Percentiles rank a stretch among this genome's conserved stretches.
These are phyloP conservation scores for Kwoniella dendrophila DNA, from an alignment of 768 basidiomycete genomes.

Conservation along the genomic window DNA sequence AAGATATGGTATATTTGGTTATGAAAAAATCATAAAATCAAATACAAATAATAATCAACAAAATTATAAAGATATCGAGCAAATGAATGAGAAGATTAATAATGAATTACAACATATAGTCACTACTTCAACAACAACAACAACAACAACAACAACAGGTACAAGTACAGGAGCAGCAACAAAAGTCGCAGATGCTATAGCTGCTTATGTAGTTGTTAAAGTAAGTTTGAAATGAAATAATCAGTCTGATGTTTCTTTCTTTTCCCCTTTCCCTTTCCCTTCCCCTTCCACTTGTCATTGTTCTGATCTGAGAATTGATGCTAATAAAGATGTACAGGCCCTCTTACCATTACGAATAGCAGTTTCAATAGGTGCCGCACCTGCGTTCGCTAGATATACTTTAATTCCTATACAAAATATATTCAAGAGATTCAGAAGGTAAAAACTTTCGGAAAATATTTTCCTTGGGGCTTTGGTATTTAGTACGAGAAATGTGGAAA, in stretches of 20 bases:
- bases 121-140: too few species aligned
- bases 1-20: constrained; percentile 80
- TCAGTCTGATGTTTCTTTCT: too few species aligned
- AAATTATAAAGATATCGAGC: constrained; percentile 34
- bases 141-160: too few species aligned
- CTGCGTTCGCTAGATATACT: constrained; percentile 66
- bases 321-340: constrained; percentile 60
- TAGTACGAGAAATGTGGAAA: too few species aligned
- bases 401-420: constrained; percentile 14
- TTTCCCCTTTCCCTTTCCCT: neutral
- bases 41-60: neutral
- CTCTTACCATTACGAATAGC: constrained; percentile 73
- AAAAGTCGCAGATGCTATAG: constrained; percentile 77
- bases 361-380: constrained; percentile 70
- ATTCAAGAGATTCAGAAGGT: constrained; percentile 6
- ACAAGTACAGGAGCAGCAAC: constrained; percentile 61
- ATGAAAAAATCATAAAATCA: constrained; percentile 52
- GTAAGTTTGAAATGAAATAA: constrained; percentile 56
- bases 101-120: too few species aligned
- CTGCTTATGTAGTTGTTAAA: constrained; percentile 80
- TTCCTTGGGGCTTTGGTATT: too few species aligned
- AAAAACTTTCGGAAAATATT: neutral
- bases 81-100: too few species aligned
- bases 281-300: neutral
- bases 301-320: neutral